These are phyloP conservation scores for Leucoagaricus sp. DNA, from an alignment of 1,284 basidiomycete genomes.

Conservation along the genomic window DNA sequence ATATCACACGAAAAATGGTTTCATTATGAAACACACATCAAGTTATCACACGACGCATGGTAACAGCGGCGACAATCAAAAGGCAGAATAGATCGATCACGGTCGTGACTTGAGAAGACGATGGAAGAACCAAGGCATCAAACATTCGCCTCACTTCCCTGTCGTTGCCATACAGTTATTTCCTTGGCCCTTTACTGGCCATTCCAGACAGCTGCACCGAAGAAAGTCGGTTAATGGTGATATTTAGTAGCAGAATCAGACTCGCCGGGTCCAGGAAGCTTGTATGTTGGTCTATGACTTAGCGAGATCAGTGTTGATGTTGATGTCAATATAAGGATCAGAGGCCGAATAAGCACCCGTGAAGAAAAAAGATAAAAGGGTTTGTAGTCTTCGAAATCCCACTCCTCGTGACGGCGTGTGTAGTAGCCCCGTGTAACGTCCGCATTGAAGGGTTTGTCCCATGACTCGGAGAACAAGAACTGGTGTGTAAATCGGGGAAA, in stretches of 20 bases:
- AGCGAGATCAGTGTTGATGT: conserved; percentile 31
- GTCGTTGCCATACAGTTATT: not conserved
- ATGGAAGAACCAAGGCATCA: not conserved
- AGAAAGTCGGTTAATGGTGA: not conserved
- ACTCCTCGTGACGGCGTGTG: not conserved
- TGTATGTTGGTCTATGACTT: conserved; percentile 28
- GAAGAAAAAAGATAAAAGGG: not conserved
- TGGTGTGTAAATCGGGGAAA: too few relatives aligned
- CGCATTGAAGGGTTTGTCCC: too few relatives aligned
- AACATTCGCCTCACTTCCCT: not conserved
- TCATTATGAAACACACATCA: not conserved
- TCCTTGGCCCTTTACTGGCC: conserved; percentile 17
- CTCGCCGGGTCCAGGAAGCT: conserved; percentile 33
- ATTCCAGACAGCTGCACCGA: conserved; percentile 30
- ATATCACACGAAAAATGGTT: not conserved
- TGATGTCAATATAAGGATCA: conserved; percentile 33
- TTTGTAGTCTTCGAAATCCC: not conserved
- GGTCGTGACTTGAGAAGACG: too few relatives aligned
- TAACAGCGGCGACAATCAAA: too few relatives aligned
- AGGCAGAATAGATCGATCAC: too few relatives aligned
- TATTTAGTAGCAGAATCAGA: not conserved
- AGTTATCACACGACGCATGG: too few relatives aligned
- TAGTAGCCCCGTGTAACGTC: too few relatives aligned
- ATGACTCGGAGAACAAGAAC: too few relatives aligned
- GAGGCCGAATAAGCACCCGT: conserved; percentile 29